Evolutionary conservation across 73 alveolate species (phyloP), one percentile per base, ranked within the genome.

Genomic region (Paramecium primaurelia): DNA sequence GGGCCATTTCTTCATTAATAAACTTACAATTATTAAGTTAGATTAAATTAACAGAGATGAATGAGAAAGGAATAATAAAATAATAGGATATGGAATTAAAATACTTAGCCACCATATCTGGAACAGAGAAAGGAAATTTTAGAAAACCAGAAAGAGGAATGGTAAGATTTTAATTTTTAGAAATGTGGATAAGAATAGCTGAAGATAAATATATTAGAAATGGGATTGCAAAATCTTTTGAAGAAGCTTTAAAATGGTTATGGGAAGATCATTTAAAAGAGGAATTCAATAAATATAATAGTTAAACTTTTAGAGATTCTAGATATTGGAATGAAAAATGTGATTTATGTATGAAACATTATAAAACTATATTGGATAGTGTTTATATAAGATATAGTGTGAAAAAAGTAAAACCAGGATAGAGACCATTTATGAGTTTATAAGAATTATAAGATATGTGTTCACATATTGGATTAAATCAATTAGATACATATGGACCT

Each of bases 351-450:
- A 80, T 37, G 87, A 73, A 80, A 16, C 38, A 92, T 16, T 58
- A 80, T 34, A 80, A 80, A 18, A 32, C 47, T 26, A 49, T 44
- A 8, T 47, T 45, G 49, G 77, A 80, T 80, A 32, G 58, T 80
- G 77, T 80, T 3, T 80, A 80, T 45, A 20, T 80, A 12, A 10
- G 47, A 10, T 32, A 80, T 44, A 14, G 45, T 38, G 28, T 22
- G 25, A 96, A 92, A 71, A 87, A 96, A 58, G 96, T 97, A 6
- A 90, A 94, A 5, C 99, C 99, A 58, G 99, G 99, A n/a, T 84
- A 93, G 47, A 25, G 45, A 14, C 58, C 85, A 38, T 93, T 93
- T 90, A 94, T 94, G 97, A 84, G 95, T 54, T 77, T 94, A 5
- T 88, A 94, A 18, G 97, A 94, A 54, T 86, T 92, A 20, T 47